Conservation (phyloP, 2,329 filamentous ascomycete genomes). For the Trichoderma citrinoviride region DNA sequence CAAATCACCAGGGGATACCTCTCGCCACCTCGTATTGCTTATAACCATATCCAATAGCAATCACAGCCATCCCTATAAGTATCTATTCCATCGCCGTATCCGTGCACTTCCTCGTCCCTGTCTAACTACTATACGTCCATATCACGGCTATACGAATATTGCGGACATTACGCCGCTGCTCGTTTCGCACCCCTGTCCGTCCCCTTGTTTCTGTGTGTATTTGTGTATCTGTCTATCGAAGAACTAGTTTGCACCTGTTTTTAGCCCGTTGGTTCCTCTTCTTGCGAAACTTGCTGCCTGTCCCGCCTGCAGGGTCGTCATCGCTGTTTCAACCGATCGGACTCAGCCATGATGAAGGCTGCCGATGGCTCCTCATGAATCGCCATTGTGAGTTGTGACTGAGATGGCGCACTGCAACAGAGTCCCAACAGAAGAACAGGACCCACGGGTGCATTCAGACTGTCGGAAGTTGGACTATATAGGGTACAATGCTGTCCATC, state of each 20-base stretch:
- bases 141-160: background rate
- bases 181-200: background rate
- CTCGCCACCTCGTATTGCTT: background rate
- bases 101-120: background rate
- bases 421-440: background rate
- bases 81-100: no score
- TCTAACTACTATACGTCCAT: constrained; percentile 5
- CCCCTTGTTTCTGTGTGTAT: background rate
- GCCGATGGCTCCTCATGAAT: background rate
- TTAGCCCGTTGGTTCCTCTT: constrained; percentile 26
- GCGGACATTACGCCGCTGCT: background rate
- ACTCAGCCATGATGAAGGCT: background rate
- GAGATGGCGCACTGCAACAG: constrained; percentile 5
- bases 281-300: constrained; percentile 13
- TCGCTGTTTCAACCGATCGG: constrained; percentile 17
- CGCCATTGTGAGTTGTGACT: constrained; percentile 14
- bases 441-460: background rate
- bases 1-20: background rate
- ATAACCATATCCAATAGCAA: background rate
- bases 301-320: background rate
- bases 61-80: background rate
- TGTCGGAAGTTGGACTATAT: background rate
- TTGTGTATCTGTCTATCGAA: background rate
- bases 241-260: background rate
- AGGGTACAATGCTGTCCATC: background rate